Evolutionary conservation across 345 rosid genomes (phyloP), one percentile per base, ranked within the genome.

Genomic region (Sisymbrium altissimum): DNA sequence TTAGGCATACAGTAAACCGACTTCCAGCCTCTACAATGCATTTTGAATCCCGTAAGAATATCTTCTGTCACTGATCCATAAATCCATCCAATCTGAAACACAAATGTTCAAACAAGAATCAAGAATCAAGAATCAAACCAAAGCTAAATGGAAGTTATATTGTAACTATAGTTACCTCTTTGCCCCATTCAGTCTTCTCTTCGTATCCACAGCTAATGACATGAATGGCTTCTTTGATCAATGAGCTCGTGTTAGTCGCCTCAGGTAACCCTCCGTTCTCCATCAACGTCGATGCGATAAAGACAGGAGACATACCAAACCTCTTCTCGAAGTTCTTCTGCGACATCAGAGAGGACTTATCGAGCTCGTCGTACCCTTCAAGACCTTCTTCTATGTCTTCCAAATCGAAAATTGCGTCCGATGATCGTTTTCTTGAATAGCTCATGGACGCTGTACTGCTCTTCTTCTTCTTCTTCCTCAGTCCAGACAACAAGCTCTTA

Each of bases 21-120:
- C 48, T 83, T 94, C 97, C 98, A 94, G 32, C 98, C 98, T 85
- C 97, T 85, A 68, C 98, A 94, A 65, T 94, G 98, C 97, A 94
- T 94, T 78, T 86, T 91, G 75, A 94, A 91, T 19, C 98, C 97
- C 7, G 96, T 89, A 45, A 94, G 74, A 49, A 93, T 93, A 67
- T 93, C 97, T 73, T 93, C 98, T 23, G 98, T 93, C 1, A 93
- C 82, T 4, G 98, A 93, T 45, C 98, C 98, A 21, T 93, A 93
- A 27, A 93, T 93, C 98, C 98, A 93, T 66, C 98, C 98, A 29
- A 93, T 88, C 98, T 93, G 86, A 27, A 27, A 27, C 29, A 27
- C 4, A 27, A 23, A 3, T 27, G 29, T 27, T 3, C 3, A 18
- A 19, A 48, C 11, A 7, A 17, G 3, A 18, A 18, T 15, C 50